Conservation (phyloP, 2,329 filamentous ascomycete species). For the Trichoderma aggressivum region DNA sequence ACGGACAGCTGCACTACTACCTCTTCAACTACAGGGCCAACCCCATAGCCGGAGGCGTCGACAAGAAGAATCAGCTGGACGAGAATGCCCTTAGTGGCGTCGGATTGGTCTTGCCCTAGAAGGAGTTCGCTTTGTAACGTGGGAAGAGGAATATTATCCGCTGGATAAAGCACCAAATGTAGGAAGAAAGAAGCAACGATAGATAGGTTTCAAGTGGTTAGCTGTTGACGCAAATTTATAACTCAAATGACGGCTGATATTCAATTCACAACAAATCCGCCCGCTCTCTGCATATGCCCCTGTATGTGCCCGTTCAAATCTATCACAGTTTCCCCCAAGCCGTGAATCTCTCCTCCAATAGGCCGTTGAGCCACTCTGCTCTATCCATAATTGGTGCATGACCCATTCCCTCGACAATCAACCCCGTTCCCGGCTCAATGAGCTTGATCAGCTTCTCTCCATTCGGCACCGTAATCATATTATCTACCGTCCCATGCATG, state of each 20-base stretch:
- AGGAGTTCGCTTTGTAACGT: slow-evolving; percentile 11
- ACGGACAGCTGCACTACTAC: slow-evolving; percentile 95
- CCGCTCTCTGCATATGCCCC: neutral
- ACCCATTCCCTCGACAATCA: slow-evolving; percentile 67
- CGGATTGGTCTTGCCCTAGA: slow-evolving; percentile 73
- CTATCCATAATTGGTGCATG: slow-evolving; percentile 75
- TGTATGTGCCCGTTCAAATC: neutral
- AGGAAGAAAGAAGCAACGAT: neutral
- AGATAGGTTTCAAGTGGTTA: neutral
- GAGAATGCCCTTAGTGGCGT: slow-evolving; percentile 77
- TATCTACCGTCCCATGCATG: slow-evolving; percentile 70
- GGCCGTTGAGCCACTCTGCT: slow-evolving; percentile 62
- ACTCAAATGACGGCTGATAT: neutral
- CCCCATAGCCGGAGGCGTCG: slow-evolving; percentile 79
- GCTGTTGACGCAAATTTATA: neutral
- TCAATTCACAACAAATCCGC: too few species aligned
- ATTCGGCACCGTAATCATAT: slow-evolving; percentile 73
- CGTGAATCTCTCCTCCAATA: slow-evolving; percentile 56
- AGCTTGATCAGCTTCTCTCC: slow-evolving; percentile 64
- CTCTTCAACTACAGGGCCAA: slow-evolving; percentile 94
- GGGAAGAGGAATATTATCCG: neutral
- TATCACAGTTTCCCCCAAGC: slow-evolving; percentile 47
- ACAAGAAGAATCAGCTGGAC: slow-evolving; percentile 74
- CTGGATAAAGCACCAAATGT: neutral
- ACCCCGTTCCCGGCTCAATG: slow-evolving; percentile 57